Percentiles rank a stretch among this genome's conserved stretches.
Evolutionary conservation across 129 eudicot species (phyloP).

Genomic region (Flaveria ramosissima): DNA sequence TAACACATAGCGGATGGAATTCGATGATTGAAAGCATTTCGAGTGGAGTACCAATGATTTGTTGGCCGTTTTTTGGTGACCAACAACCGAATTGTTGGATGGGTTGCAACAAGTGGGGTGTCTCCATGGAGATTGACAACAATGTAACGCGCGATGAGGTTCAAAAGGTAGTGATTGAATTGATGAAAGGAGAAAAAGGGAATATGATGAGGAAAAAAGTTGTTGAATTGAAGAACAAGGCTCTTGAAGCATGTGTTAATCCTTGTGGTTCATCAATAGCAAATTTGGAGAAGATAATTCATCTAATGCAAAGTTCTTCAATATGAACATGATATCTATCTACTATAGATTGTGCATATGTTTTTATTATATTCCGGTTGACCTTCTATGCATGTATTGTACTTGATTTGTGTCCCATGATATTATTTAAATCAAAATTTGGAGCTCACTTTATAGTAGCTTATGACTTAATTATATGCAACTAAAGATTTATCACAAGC

Average conservation of each 20-base stretch:
- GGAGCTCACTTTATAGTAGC: too few relatives aligned
- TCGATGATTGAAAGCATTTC: constrained; percentile 31
- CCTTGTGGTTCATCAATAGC: constrained; percentile 27
- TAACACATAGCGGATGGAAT: constrained; percentile 38
- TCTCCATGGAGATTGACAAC: constrained; percentile 29
- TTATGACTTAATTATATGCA: too few relatives aligned
- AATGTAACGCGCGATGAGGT: constrained; percentile 30
- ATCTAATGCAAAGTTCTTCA: constrained; percentile 12
- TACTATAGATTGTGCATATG: too few relatives aligned
- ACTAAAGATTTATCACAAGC: too few relatives aligned
- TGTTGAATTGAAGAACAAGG: constrained; percentile 28
- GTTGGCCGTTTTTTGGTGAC: constrained; percentile 39
- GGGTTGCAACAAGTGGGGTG: constrained; percentile 30
- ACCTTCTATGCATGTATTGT: too few relatives aligned
- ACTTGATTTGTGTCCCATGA: too few relatives aligned
- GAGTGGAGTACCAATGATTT: constrained; percentile 35
- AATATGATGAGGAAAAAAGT: constrained; percentile 26
- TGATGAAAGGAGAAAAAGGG: constrained; percentile 33
- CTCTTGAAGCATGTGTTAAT: constrained; percentile 27
- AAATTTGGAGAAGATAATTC: constrained; percentile 29
- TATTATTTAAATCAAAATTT: too few relatives aligned
- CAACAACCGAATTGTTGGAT: constrained; percentile 34
- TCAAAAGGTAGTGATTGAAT: constrained; percentile 28
- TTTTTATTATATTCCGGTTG: too few relatives aligned
- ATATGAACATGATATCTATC: not conserved